Evolutionary conservation across 345 rosid genomes (phyloP).

Genomic region (Lumnitzera racemosa): DNA sequence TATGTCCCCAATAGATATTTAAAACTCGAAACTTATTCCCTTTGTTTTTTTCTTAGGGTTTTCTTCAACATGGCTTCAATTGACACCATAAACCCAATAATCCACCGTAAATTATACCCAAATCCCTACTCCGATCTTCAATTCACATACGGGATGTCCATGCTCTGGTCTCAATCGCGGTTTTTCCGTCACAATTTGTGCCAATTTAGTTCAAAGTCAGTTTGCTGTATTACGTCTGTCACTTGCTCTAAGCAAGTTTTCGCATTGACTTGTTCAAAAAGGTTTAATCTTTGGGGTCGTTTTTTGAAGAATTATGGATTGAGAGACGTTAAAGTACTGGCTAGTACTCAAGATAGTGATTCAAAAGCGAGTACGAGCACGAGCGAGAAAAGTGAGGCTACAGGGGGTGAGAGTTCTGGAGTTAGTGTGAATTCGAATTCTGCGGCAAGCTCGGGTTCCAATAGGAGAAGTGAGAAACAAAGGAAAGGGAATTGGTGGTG

Average conservation of each 20-base stretch:
- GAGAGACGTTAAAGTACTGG: constrained; percentile 29
- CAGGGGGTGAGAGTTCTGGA: constrained; percentile 31
- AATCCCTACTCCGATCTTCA: constrained; percentile 21
- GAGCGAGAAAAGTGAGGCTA: constrained; percentile 17
- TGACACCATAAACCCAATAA: constrained; percentile 31
- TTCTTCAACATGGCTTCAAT: constrained; percentile 27
- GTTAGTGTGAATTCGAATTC: constrained; percentile 19
- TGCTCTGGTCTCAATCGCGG: constrained; percentile 29
- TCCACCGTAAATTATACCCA: constrained; percentile 17
- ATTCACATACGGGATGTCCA: constrained; percentile 28
- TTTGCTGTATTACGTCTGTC: not conserved
- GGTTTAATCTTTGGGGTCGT: constrained; percentile 24
- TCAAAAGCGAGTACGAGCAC: constrained; percentile 14
- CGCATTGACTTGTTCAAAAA: not conserved
- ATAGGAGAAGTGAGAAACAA: constrained; percentile 46
- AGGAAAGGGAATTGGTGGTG: constrained; percentile 47
- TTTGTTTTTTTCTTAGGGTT: constrained; percentile 19
- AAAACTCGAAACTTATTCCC: too few species aligned
- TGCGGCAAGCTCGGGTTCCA: constrained; percentile 24
- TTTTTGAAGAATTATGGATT: constrained; percentile 23
- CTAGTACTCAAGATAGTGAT: constrained; percentile 69
- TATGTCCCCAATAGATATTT: not conserved
- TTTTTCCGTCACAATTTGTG: constrained; percentile 22
- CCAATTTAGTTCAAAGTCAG: constrained; percentile 12
- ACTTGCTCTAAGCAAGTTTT: not conserved